A percentile compares a stretch with the other conserved stretches of the same genome.
Evolutionary conservation across 208 protist genomes (phyloP).

Genomic region (Acanthamoeba healyi): DNA sequence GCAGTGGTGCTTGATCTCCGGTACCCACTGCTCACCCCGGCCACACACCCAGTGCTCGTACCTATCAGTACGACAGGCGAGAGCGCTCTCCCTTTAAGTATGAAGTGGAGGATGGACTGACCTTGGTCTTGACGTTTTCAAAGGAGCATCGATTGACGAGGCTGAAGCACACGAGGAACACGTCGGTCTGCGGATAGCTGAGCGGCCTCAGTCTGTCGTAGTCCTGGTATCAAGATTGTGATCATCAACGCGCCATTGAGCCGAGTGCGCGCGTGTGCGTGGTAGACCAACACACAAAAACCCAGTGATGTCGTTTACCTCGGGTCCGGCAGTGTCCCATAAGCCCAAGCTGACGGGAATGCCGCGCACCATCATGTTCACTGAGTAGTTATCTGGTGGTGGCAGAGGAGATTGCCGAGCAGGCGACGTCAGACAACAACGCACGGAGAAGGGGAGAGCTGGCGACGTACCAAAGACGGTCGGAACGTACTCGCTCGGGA

Average conservation of each 20-base stretch:
- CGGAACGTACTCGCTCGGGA: slow-evolving; percentile 71
- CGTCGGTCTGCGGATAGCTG: slow-evolving; percentile 91
- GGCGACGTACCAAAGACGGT: background rate
- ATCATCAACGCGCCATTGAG: background rate
- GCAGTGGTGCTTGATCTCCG: slow-evolving; percentile 67
- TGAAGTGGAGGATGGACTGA: no score
- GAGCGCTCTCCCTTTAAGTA: no score
- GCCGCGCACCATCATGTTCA: no score
- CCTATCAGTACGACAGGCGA: no score
- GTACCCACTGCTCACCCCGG: slow-evolving; percentile 81
- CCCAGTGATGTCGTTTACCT: no score
- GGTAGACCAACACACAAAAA: background rate
- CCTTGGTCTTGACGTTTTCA: no score
- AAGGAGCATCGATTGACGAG: slow-evolving; percentile 86
- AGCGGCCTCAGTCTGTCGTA: slow-evolving; percentile 92
- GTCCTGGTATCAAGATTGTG: slow-evolving; percentile 27
- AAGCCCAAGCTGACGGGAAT: background rate
- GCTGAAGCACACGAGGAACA: slow-evolving; percentile 92
- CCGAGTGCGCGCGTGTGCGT: background rate
- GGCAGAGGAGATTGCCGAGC: no score
- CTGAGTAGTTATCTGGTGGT: no score
- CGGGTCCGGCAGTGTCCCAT: slow-evolving; percentile 51
- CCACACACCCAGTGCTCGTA: no score
- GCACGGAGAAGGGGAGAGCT: no score
- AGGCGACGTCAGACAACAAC: no score